phyloP scores from a whole-genome alignment of 192 early-diverging fungal genomes.

The Spizellomyces sp. region DNA sequence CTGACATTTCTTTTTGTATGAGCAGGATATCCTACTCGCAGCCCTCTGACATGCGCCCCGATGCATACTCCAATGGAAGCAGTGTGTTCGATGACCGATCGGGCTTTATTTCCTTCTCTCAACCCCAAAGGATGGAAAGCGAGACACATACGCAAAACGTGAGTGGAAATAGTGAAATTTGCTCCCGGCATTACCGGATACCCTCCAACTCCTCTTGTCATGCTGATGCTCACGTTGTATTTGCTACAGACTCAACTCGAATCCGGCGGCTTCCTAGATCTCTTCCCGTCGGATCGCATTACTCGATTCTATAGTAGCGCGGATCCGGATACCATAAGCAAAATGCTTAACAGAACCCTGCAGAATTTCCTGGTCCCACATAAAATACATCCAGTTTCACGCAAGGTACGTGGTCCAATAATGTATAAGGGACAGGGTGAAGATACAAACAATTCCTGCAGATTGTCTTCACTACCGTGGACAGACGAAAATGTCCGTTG shows the following conservation, averaged over 20 bases:
- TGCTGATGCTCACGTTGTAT: background rate
- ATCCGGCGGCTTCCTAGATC: conserved; percentile 34
- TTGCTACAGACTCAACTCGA: conserved; percentile 20
- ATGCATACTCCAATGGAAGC: conserved; percentile 23
- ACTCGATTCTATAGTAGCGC: conserved; percentile 46
- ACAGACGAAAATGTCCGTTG: conserved; percentile 65
- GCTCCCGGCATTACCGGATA: background rate
- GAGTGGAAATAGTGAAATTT: background rate
- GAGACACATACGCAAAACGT: conserved; percentile 14
- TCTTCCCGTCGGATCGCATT: conserved; percentile 41
- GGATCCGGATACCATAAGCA: conserved; percentile 17
- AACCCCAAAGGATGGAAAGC: conserved; percentile 32
- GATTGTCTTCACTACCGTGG: conserved; percentile 67
- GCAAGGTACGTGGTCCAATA: conserved; percentile 3
- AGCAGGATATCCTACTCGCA: conserved; percentile 47
- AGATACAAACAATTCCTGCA: conserved; percentile 17
- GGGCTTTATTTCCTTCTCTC: conserved; percentile 49
- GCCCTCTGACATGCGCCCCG: conserved; percentile 45
- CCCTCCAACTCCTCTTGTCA: background rate
- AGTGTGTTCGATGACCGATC: conserved; percentile 16
- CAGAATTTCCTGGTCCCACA: conserved; percentile 46
- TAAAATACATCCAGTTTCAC: conserved; percentile 32
- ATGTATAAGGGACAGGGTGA: background rate
- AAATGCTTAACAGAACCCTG: conserved; percentile 25
- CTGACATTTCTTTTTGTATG: no score